These are phyloP conservation scores for Hemileccinum rubropunctum DNA, from an alignment of 768 basidiomycete species.

Conservation along the genomic window DNA sequence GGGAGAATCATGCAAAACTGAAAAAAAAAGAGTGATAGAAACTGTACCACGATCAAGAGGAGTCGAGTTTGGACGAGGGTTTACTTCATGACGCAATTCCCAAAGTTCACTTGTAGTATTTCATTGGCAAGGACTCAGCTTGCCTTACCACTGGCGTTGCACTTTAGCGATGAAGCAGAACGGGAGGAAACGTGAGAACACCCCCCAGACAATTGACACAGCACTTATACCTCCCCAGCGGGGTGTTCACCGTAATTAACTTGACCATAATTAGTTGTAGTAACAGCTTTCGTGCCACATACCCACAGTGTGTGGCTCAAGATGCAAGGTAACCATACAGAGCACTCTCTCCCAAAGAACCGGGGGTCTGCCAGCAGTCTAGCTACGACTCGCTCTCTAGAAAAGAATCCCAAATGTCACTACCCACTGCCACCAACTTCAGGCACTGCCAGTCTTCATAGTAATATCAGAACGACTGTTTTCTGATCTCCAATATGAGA, in stretches of 20 bases:
- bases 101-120: constrained; percentile 9
- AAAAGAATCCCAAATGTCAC: too few relatives aligned
- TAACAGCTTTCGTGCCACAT: not conserved
- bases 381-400: too few relatives aligned
- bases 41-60: constrained; percentile 12
- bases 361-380: not conserved
- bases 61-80: not conserved
- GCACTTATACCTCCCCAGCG: constrained; percentile 13
- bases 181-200: constrained; percentile 19
- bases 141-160: constrained; percentile 9
- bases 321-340: not conserved
- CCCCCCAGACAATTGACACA: not conserved
- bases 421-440: too few relatives aligned
- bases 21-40: constrained; percentile 1
- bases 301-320: not conserved
- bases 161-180: constrained; percentile 11
- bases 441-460: too few relatives aligned
- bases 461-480: too few relatives aligned
- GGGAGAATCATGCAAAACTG: not conserved
- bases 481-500: too few relatives aligned
- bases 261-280: constrained; percentile 2
- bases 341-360: constrained; percentile 1
- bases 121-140: constrained; percentile 7
- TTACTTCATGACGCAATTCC: constrained; percentile 8
- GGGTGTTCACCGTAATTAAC: constrained; percentile 10